A percentile compares a stretch with the other conserved stretches of the same genome.
These are phyloP conservation scores for Pseudozyma thailandica DNA, from an alignment of 1,284 basidiomycete genomes.

Conservation along the genomic window DNA sequence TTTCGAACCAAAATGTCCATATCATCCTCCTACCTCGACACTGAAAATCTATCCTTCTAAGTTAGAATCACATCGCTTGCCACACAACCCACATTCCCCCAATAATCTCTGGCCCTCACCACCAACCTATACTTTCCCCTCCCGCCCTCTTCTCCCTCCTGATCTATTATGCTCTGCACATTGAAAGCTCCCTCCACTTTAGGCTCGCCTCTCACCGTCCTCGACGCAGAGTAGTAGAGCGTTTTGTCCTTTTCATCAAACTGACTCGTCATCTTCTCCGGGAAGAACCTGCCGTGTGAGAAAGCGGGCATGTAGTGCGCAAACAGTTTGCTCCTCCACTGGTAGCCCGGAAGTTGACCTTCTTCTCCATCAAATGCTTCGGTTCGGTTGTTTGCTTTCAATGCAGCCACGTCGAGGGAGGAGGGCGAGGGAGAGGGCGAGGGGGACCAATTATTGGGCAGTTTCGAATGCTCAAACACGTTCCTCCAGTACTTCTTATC, in stretches of 20 bases:
- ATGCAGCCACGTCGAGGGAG: not conserved
- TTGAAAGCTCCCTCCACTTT: constrained; percentile 47
- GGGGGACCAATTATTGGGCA: constrained; percentile 43
- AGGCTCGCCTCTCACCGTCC: constrained; percentile 45
- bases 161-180: constrained; percentile 23
- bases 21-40: constrained; percentile 1
- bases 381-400: not conserved
- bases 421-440: not conserved
- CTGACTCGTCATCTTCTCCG: constrained; percentile 46
- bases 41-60: not conserved
- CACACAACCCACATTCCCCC: constrained; percentile 54
- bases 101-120: constrained; percentile 55
- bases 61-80: constrained; percentile 34
- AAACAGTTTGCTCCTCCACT: constrained; percentile 45
- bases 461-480: constrained; percentile 57
- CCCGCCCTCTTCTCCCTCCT: constrained; percentile 25
- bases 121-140: constrained; percentile 52
- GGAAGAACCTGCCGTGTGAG: constrained; percentile 41
- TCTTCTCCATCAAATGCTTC: not conserved
- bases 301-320: constrained; percentile 54
- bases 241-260: constrained; percentile 58
- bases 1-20: constrained; percentile 1
- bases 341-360: constrained; percentile 5
- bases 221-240: constrained; percentile 51
- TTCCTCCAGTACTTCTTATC: constrained; percentile 28